Evolutionary conservation across 352 stramenopile species (phyloP), one percentile per base, ranked within the genome.

Genomic region (Globisporangium abappressorium): DNA sequence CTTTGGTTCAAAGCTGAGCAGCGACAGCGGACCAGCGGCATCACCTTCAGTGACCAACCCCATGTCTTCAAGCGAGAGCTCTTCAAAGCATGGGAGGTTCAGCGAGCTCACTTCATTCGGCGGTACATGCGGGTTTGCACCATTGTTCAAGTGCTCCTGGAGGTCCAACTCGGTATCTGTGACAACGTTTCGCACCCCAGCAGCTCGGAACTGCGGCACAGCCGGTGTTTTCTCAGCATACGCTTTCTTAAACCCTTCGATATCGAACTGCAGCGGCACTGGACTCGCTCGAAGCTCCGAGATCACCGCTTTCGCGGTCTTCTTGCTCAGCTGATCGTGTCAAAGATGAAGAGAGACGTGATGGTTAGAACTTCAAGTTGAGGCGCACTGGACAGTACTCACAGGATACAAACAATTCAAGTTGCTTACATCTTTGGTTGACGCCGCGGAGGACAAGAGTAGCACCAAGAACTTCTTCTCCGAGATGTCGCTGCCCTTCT

Each of bases 1-100:
- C 66, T 81, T 87, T 34, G 91, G 91, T 65, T 97, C 89, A 62
- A 97, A 96, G 70, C 87, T 93, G 34, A 90, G 70, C 56, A 97
- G 69, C 33, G 90, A 95, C 62, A 96, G 70, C 20, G 82, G 90
- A 2, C 81, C 73, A 34, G 72, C 68, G 5, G 68, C 65, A 0
- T 58, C 63, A 20, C 77, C 73, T 33, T 79, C 73, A 34, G 66
- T 71, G n/a, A 86, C 66, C 33, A 91, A 68, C 18, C 73, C 82
- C 82, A 92, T 91, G 30, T 92, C 84, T 46, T 92, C 84, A 38
- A 92, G 71, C 57, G 84, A 89, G 12, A 91, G 79, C 30, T 82
- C 82, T 70, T 92, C 83, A 58, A 81, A 85, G 62, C 85, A 90
- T 24, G 85, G 85, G 59, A 93, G 61, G 28, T 86, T 86, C 46